Evolutionary conservation across 441 rosid genomes (phyloP), one percentile per base, ranked within the genome.

Genomic region (Adansonia rubrostipa): DNA sequence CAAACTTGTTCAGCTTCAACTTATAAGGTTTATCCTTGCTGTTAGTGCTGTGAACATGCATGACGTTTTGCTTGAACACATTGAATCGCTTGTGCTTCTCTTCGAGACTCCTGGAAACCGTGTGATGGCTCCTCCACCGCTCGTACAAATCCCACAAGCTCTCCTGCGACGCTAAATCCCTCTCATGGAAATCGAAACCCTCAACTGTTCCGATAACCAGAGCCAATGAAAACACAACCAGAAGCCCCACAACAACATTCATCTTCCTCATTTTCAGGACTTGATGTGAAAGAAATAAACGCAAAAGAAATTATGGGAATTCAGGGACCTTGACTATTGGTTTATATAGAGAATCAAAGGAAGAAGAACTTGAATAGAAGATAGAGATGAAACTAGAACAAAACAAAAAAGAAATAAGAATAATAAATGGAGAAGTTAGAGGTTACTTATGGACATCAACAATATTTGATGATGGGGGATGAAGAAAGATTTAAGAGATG

Each of bases 101-200:
- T 3, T 86, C 81, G 1, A 91, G 90, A 80, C 85, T 85, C 81
- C 86, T 85, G 0, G 96, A 83, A 48, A 93, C 90, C 11, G 92
- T 89, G 90, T 95, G 92, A 71, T 93, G 96, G 83, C 91, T 88
- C 84, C 94, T 88, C 98, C 98, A 92, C 66, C 93, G 81, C 85
- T 93, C 97, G 14, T 93, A 95, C 73, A 95, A 71, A 64, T 89
- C 89, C 88, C 88, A 86, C 79, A 93, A 74, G 9, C 82, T 84
- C 22, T 93, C 94, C 57, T 95, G 93, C 0, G 89, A 84, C 3
- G 76, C 92, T 79, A 95, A 63, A 2, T 95, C 97, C 58, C 83
- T 87, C 71, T 91, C 95, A 15, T 88, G 86, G 87, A 85, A 92
- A 76, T 95, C 91, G 19, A 93, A 88, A 74, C 94, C 80, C 79